phyloP scores from a whole-genome alignment of 345 rosid genomes.

The Euphorbia lathyris region DNA sequence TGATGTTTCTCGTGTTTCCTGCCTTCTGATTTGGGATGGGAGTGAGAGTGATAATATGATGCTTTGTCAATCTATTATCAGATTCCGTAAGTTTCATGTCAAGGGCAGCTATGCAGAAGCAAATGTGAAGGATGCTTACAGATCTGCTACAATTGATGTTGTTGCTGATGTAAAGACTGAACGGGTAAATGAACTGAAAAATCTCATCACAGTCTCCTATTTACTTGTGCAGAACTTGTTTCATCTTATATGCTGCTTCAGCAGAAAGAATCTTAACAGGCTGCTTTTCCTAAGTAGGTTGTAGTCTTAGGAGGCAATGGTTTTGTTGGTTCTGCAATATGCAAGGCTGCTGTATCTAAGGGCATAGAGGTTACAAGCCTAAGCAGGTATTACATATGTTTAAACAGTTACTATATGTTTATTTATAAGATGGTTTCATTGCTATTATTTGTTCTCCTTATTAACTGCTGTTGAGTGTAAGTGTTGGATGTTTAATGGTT shows the following conservation, averaged over 20 bases:
- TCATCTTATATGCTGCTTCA: neutral
- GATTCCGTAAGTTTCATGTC: constrained; percentile 53
- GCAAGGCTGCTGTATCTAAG: constrained; percentile 82
- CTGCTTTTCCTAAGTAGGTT: constrained; percentile 47
- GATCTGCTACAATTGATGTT: constrained; percentile 63
- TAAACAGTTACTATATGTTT: constrained; percentile 17
- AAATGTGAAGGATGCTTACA: constrained; percentile 38
- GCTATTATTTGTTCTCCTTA: neutral
- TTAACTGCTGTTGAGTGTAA: neutral
- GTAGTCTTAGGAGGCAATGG: constrained; percentile 91
- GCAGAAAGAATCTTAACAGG: constrained; percentile 11
- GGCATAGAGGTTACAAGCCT: constrained; percentile 86
- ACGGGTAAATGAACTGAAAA: constrained; percentile 41
- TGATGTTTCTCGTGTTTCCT: neutral
- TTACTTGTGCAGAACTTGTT: neutral
- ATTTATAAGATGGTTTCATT: neutral
- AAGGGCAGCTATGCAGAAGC: constrained; percentile 61
- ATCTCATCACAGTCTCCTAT: neutral
- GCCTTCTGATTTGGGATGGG: neutral
- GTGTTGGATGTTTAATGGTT: neutral
- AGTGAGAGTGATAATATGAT: neutral
- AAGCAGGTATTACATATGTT: constrained; percentile 54
- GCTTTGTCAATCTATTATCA: constrained; percentile 20
- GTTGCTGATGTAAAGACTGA: constrained; percentile 72
- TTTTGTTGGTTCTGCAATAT: constrained; percentile 90